Evolutionary conservation across 2,329 filamentous ascomycete genomes (phyloP), one percentile per base, ranked within the genome.

Genomic region (Neonectria coccinea): DNA sequence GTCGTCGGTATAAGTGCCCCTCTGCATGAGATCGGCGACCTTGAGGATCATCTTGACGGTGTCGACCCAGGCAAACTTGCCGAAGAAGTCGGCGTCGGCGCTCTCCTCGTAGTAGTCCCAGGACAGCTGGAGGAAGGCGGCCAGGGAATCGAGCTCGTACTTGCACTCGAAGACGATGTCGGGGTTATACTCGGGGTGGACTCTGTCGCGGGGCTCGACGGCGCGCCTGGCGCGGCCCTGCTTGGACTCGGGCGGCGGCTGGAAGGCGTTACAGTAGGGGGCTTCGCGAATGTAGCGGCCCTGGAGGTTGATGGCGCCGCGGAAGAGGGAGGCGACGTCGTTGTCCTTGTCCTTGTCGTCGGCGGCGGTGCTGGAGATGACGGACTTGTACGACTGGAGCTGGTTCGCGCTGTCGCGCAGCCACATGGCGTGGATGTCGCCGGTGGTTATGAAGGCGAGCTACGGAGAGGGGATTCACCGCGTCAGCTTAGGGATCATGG

Each of bases 251-350:
- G 87, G 83, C 0, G 95, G 95, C 0, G 95, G 92, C 76, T 97
- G 94, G 80, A 97, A 98, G 41, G 94, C 92, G 79, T 97, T 97
- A 84, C 95, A 98, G 81, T 94, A 95, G 1, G 95, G 94, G 8
- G 86, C 85, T 11, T 85, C 84, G 57, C 88, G 82, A 54, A 94
- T 80, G 77, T 93, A 93, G 61, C 91, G 86, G 7, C 89, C 86
- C 74, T 94, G 92, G 1, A 93, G 85, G 76, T 94, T 94, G 77
- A 94, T 92, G 31, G 89, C 89, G 29, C 92, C 92, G 27, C 91
- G 86, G 78, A 88, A 93, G 5, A 94, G 81, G 56, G 87, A 87
- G 29, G 90, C 91, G 42, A 94, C 81, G 63, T 70, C 69, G 62
- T 73, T 72, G 5, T 86, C 88, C 70, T 88, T 80, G 9, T 79